A percentile compares a stretch with the other conserved stretches of the same genome.
phyloP scores from a whole-genome alignment of 352 stramenopile genomes.

The Globisporangium irregulare region DNA sequence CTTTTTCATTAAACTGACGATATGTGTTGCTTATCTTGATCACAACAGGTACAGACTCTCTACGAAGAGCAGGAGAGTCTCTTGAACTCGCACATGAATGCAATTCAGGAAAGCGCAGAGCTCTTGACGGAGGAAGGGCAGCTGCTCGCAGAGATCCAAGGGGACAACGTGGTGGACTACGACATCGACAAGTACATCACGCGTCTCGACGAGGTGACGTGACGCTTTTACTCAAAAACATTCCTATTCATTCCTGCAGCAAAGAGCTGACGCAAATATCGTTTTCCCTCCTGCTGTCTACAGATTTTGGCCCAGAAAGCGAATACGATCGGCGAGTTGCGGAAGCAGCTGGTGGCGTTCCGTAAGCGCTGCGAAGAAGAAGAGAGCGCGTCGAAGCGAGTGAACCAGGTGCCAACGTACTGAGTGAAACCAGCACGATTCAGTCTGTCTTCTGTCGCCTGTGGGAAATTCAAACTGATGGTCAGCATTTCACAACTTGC shows the following conservation, averaged over 20 bases:
- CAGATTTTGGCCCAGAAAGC: constrained; percentile 93
- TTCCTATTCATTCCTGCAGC: neutral
- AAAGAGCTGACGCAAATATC: neutral
- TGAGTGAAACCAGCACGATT: constrained; percentile 13
- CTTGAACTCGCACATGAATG: constrained; percentile 95
- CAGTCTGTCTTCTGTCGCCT: neutral
- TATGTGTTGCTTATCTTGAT: neutral
- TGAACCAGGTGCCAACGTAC: constrained; percentile 25
- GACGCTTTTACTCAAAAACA: neutral
- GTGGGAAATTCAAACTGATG: neutral
- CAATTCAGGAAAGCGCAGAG: constrained; percentile 96
- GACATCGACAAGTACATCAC: constrained; percentile 94
- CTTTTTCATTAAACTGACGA: neutral
- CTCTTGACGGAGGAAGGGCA: constrained; percentile 95
- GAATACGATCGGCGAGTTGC: constrained; percentile 80
- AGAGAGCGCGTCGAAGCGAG: constrained; percentile 62
- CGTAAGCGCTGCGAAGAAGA: constrained; percentile 79
- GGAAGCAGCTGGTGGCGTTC: constrained; percentile 83
- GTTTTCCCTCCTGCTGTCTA: neutral
- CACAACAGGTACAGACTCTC: constrained; percentile 75
- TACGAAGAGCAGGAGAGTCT: constrained; percentile 97
- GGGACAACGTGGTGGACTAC: constrained; percentile 88
- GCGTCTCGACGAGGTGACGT: constrained; percentile 79
- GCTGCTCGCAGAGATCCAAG: constrained; percentile 82
- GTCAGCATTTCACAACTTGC: neutral